phyloP scores from a whole-genome alignment of 805 yeast species.

The Pichia pseudocactophila region DNA sequence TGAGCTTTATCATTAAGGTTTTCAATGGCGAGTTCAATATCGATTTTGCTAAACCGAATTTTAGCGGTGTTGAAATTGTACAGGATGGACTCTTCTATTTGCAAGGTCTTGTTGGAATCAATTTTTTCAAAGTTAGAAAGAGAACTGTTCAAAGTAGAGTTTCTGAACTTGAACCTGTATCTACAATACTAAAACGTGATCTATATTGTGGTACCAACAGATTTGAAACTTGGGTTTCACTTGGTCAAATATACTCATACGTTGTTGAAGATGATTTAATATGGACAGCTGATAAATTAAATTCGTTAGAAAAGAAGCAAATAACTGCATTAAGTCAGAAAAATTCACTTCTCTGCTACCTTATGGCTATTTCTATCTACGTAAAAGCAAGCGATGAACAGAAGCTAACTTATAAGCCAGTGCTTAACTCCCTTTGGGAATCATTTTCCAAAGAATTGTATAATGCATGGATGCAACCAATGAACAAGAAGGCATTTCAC shows the following conservation, averaged over 20 bases:
- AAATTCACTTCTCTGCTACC: conserved; percentile 60
- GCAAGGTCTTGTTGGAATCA: conserved; percentile 58
- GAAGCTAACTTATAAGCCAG: conserved; percentile 23
- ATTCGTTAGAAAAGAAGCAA: conserved; percentile 49
- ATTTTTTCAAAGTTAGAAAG: conserved; percentile 62
- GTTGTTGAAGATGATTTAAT: conserved; percentile 82
- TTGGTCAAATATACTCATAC: conserved; percentile 72
- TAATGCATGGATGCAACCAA: conserved; percentile 51
- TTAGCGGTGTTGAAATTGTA: conserved; percentile 30
- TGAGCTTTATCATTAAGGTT: conserved; percentile 38
- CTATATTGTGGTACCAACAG: conserved; percentile 56
- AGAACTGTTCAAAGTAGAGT: conserved; percentile 73
- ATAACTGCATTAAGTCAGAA: conserved; percentile 58
- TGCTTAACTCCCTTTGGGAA: conserved; percentile 40
- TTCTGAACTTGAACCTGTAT: conserved; percentile 71
- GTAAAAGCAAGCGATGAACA: conserved; percentile 16
- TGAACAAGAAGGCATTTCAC: conserved; percentile 52
- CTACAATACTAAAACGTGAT: conserved; percentile 57
- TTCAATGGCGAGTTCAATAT: conserved; percentile 41
- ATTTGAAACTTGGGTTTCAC: conserved; percentile 76
- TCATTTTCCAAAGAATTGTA: conserved; percentile 50
- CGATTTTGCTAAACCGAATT: conserved; percentile 21
- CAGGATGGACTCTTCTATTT: conserved; percentile 56
- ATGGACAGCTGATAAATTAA: conserved; percentile 85
- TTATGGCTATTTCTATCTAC: conserved; percentile 55